Base-by-base conservation (phyloP, 23 red algal species). In the Chondrus crispus region DNA sequence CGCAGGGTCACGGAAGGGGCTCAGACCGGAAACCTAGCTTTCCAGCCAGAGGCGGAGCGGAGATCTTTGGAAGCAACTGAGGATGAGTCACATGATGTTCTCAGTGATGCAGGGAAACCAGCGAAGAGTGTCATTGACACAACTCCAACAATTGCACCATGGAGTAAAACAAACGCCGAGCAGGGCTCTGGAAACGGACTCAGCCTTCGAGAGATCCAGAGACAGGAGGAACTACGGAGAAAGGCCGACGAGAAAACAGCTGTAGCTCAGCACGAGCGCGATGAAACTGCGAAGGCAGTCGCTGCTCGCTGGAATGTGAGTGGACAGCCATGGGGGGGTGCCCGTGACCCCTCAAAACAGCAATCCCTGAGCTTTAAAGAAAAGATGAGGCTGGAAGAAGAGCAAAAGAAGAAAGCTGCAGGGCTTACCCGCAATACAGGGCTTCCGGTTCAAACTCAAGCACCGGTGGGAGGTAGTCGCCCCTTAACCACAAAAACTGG, bases 321-420 rank as follows among this genome's bases (percentile, higher is more conserved):
- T 10, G 41, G 60, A 46, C 89, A 92, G 42, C 89, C 89, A 6
- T 92, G 88, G 89, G 89, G 89, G 18, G 77, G 89, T 58, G 89
- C 89, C 9, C 62, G 63, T 29, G 76, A 82, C 40, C 33, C 89
- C 2, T 73, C 55, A 39, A 82, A 92, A 76, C 43, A 83, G 41
- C 54, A 58, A 74, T 83, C 76, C 7, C 39, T 92, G 64, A 84
- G 79, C 46, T 45, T 92, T 32, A 69, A 71, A 33, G 89, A 92
- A 50, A 68, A 92, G 74, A 92, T 92, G 89, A 71, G 77, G 46
- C 64, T 81, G 11, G 89, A 92, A 42, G 89, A 92, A 72, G 89
- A 92, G 38, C 86, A 81, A 29, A 62, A 44, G 30, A 82, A 81
- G 46, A 75, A 41, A 68, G 78, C 89, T 5, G 51, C 75, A 24